Percentiles rank a stretch among this genome's conserved stretches.
phyloP scores from a whole-genome alignment of 179 eudicot species.

The Spinacia oleracea region DNA sequence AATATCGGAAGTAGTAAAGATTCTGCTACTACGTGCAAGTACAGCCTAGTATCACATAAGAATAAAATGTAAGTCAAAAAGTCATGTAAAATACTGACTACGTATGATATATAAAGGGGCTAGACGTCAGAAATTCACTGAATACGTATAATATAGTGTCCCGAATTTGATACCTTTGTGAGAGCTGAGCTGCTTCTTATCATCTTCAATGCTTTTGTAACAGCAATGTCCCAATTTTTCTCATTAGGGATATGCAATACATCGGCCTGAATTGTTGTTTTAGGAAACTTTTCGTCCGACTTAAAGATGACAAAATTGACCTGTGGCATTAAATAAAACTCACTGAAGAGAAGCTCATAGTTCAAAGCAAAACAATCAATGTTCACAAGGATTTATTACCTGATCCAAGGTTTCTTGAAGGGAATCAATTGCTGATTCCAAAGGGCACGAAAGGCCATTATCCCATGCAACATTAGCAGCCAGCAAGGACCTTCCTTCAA shows the following conservation, averaged over 20 bases:
- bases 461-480: slow-evolving; percentile 93
- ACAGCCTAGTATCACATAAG: slow-evolving; percentile 58
- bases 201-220: slow-evolving; percentile 65
- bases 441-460: slow-evolving; percentile 53
- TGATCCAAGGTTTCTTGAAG: slow-evolving; percentile 63
- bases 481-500: slow-evolving; percentile 79
- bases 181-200: slow-evolving; percentile 63
- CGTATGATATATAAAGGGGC: not conserved
- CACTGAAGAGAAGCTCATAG: slow-evolving; percentile 10
- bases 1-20: slow-evolving; percentile 59
- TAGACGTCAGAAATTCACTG: not conserved
- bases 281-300: slow-evolving; percentile 44
- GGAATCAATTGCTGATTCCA: slow-evolving; percentile 55
- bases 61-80: slow-evolving; percentile 1
- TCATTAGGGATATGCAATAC: slow-evolving; percentile 57
- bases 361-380: not conserved
- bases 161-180: slow-evolving; percentile 54
- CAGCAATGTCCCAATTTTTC: slow-evolving; percentile 65
- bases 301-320: slow-evolving; percentile 42
- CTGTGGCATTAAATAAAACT: slow-evolving; percentile 40
- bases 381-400: slow-evolving; percentile 46
- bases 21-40: slow-evolving; percentile 94
- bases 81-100: not conserved
- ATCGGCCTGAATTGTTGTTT: slow-evolving; percentile 39
- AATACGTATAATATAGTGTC: not conserved